These are phyloP conservation scores for Sugiyamaella xylanicola DNA, from an alignment of 1,139 yeast genomes.

Conservation along the genomic window DNA sequence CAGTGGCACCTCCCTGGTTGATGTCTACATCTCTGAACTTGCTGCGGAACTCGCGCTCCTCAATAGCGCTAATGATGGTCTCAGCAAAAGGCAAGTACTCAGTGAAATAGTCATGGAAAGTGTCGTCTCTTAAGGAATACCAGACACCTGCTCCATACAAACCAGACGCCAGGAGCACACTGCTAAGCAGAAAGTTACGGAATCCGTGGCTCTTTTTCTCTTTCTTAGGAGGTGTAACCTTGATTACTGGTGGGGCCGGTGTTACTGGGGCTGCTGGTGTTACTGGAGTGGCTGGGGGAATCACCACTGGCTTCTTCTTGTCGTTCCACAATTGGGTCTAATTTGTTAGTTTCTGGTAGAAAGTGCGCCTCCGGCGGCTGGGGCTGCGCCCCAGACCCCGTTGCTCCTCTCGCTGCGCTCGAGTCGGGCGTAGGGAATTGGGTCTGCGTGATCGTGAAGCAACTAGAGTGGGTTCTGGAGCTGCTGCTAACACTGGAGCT, in stretches of 20 bases:
- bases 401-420: too few relatives aligned
- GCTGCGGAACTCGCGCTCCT: slow-evolving; percentile 46
- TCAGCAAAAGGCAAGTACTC: slow-evolving; percentile 66
- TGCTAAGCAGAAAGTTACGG: slow-evolving; percentile 38
- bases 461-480: too few relatives aligned
- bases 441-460: slow-evolving; percentile 1
- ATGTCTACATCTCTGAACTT: slow-evolving; percentile 27
- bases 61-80: slow-evolving; percentile 52
- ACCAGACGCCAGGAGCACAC: slow-evolving; percentile 35
- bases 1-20: slow-evolving; percentile 7
- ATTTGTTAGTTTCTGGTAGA: slow-evolving; percentile 3
- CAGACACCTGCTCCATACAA: slow-evolving; percentile 45
- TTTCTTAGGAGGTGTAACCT: background rate
- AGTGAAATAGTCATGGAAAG: slow-evolving; percentile 50
- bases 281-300: background rate
- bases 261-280: too few relatives aligned
- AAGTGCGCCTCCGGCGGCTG: slow-evolving; percentile 6
- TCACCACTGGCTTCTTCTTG: background rate
- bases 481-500: too few relatives aligned
- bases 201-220: slow-evolving; percentile 35
- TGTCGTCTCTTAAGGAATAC: slow-evolving; percentile 44
- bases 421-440: too few relatives aligned
- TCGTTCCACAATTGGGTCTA: slow-evolving; percentile 7
- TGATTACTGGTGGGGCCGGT: background rate
- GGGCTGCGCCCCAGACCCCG: slow-evolving; percentile 4